Evolutionary conservation across 2,329 filamentous ascomycete species (phyloP).

Genomic region (Fusarium sp.): DNA sequence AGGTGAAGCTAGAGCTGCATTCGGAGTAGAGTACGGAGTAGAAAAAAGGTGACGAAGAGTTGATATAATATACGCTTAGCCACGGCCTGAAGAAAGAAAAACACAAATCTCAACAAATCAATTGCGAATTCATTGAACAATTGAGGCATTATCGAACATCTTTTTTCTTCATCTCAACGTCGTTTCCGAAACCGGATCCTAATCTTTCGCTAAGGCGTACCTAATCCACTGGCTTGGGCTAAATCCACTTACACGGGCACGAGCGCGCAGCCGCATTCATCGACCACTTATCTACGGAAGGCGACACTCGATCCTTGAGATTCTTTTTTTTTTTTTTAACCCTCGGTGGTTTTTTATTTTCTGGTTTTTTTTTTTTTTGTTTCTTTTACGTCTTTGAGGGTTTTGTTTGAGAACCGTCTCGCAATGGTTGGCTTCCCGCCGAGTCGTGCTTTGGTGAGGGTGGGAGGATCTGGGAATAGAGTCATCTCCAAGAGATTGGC

Average conservation of each 20-base stretch:
- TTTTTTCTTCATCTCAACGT: not conserved
- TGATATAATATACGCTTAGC: conserved; percentile 29
- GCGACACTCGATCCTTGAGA: not conserved
- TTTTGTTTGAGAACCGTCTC: not conserved
- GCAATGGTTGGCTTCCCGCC: conserved; percentile 30
- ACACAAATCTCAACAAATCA: not conserved
- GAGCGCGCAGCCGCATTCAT: not conserved
- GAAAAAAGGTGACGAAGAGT: conserved; percentile 22
- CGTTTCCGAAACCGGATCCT: conserved; percentile 1
- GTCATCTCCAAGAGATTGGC: conserved; percentile 30
- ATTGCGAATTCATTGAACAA: not conserved
- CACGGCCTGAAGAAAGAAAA: not conserved
- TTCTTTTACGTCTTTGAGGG: not conserved
- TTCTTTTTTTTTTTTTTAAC: not conserved
- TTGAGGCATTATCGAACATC: not conserved
- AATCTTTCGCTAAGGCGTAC: not conserved
- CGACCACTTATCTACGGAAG: conserved; percentile 15
- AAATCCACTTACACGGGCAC: conserved; percentile 8
- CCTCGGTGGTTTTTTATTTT: not conserved
- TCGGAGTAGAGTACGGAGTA: not conserved
- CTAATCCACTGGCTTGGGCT: not conserved
- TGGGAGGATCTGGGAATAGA: conserved; percentile 17
- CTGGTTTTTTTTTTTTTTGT: not conserved
- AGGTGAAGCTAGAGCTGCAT: not conserved
- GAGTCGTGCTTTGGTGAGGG: conserved; percentile 26